Evolutionary conservation across 768 basidiomycete species (phyloP).

Genomic region (Candolleomyces efflorescens): DNA sequence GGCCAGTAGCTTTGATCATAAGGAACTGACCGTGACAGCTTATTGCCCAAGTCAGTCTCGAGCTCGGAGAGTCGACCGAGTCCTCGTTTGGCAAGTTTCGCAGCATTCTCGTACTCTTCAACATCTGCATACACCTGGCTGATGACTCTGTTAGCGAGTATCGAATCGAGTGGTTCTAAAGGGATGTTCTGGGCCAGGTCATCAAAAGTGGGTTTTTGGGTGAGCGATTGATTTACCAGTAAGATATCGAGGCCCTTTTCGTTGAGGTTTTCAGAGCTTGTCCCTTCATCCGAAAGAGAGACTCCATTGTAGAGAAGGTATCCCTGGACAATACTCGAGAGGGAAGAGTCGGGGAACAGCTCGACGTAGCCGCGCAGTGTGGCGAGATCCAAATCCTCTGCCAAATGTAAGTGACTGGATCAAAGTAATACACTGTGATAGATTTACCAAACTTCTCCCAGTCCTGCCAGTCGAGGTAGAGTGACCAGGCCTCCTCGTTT

Average conservation of each 20-base stretch:
- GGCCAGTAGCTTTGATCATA: not conserved
- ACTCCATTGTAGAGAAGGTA: conserved; percentile 65
- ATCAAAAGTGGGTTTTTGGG: conserved; percentile 5
- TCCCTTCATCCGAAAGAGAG: conserved; percentile 32
- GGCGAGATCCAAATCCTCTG: conserved; percentile 59
- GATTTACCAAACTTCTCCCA: conserved; percentile 58
- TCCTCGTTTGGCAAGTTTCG: conserved; percentile 69
- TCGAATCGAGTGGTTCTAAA: conserved; percentile 44
- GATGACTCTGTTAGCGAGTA: conserved; percentile 64
- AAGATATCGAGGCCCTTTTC: conserved; percentile 49
- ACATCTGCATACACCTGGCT: conserved; percentile 63
- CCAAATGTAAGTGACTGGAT: not conserved
- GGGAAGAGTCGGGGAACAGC: conserved; percentile 57
- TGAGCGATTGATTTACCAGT: conserved; percentile 40
- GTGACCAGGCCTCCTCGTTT: conserved; percentile 80
- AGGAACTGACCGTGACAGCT: conserved; percentile 36
- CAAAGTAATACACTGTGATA: conserved; percentile 2
- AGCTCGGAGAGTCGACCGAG: conserved; percentile 49
- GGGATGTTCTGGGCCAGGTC: conserved; percentile 48
- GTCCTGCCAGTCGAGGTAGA: conserved; percentile 74
- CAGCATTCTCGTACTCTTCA: conserved; percentile 68
- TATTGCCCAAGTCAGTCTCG: conserved; percentile 56
- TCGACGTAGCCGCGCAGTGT: conserved; percentile 56
- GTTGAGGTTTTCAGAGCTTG: conserved; percentile 4
- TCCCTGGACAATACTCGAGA: conserved; percentile 56